These are phyloP conservation scores for Colletotrichum viniferum DNA, from an alignment of 2,329 filamentous ascomycete species.

Conservation along the genomic window DNA sequence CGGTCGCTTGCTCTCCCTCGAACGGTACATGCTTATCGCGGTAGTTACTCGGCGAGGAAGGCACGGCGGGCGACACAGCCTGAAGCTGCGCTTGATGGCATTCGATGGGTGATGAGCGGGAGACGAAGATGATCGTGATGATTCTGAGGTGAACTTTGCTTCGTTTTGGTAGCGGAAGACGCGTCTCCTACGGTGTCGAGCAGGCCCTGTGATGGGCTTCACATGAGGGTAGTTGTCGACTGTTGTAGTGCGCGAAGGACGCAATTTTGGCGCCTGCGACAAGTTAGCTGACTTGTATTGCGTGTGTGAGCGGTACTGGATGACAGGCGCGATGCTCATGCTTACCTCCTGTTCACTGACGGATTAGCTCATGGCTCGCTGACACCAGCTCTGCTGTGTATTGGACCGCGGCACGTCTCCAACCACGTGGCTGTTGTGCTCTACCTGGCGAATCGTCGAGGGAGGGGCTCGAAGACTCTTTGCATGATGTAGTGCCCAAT, in stretches of 20 bases:
- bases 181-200: constrained; percentile 48
- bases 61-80: constrained; percentile 48
- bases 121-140: constrained; percentile 54
- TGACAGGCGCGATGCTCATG: neutral
- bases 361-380: neutral
- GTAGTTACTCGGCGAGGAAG: constrained; percentile 48
- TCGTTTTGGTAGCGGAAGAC: constrained; percentile 41
- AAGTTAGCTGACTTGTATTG: neutral
- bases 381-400: neutral
- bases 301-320: neutral
- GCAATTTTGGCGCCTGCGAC: neutral
- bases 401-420: neutral
- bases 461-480: neutral
- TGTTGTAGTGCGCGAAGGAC: neutral
- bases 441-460: accelerated
- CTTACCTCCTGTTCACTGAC: neutral
- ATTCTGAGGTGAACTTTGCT: constrained; percentile 51
- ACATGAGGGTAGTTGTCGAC: neutral
- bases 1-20: neutral
- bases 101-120: constrained; percentile 50
- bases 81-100: constrained; percentile 30
- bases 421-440: neutral
- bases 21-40: constrained; percentile 46
- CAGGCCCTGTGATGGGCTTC: constrained; percentile 41
- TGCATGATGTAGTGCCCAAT: neutral